Evolutionary conservation across 352 stramenopile genomes (phyloP), one percentile per base, ranked within the genome.

Genomic region (Globisporangium orthogonon): DNA sequence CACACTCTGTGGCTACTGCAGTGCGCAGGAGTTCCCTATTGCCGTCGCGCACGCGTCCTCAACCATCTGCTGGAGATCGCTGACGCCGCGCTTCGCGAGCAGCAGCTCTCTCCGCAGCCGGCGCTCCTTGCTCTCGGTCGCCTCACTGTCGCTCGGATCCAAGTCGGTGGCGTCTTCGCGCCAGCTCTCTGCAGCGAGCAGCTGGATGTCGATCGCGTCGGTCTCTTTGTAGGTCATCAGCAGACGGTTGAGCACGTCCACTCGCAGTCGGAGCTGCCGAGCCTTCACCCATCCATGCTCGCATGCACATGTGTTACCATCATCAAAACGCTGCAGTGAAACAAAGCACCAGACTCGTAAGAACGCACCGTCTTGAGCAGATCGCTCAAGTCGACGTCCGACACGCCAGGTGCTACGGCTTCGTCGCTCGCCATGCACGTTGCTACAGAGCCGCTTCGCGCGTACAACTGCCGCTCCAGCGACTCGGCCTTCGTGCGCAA

Each of bases 31-130:
- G 30, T 58, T 75, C 2, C 71, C 74, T 50, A 78, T 70, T 18
- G 67, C 56, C 10, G 62, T 62, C 54, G 74, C 71, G 15, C 63
- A 73, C n/a, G 54, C 54, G n/a, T 80, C 71, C 56, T 83, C 74
- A 50, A 78, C 61, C 43, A 65, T 41, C 28, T 75, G 55, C 31
- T 75, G 71, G 29, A 83, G 46, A 31, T 74, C 65, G 4, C 45
- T 59, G 9, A 81, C 52, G 46, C 50, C 56, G 28, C 39, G 49
- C 28, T 61, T 52, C 18, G 14, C 18, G 31, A 52, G 57, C 37
- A 55, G 39, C 29, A 46, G 59, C 43, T 54, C 61, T 52, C 0
- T 40, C 13, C 48, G 35, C 9, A 41, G 28, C 43, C 52, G 56
- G 45, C 9, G 37, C 52, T 39, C 23, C 6, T 37, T 50, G 23